Base-by-base conservation (phyloP, 177 flowering plant species). In the Telopea speciosissima region DNA sequence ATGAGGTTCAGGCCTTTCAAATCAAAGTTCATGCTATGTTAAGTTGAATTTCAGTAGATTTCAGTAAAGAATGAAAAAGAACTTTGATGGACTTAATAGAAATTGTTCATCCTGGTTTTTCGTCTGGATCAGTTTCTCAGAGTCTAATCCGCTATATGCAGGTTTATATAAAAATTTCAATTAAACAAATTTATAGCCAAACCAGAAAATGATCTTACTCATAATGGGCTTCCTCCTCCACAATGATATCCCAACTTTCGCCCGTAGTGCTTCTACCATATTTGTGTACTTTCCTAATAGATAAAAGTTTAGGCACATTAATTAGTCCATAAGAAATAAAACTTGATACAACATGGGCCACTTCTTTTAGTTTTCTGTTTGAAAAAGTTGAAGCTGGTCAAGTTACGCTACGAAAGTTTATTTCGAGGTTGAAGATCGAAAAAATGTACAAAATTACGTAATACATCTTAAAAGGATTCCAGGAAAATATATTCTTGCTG, bases 231-330 rank as follows among this genome's bases (percentile, higher is more conserved):
- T 89, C 98, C 70, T 94, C 97, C 60, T 92, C 97, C 70, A 88
- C 95, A 28, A 88, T 85, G 21, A 94, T 92, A 72, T 94, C 98
- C 98, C 98, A 94, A 79, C 93, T 86, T 84, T 94, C 98, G 25
- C 93, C 97, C 8, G 98, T 92, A 28, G 97, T 94, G 83, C 98
- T 94, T 74, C 88, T 88, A n/a, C 98, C 98, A 71, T 92, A 94
- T 75, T 94, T 94, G 83, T 94, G 98, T 71, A 94, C 98, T 78
- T 94, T 92, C 70, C 98, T 94, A 92, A 24, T 52, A 28, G 22
- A 70, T 17, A 67, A 22, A 22, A 67, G 62, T 59, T 26, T 26
- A 67, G 69, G 24, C 11, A 62, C 21, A n/a, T 42, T 24, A 62
- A 19, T 40, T 58, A n/a, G 61, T 58, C 22, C n/a, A n/a, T 19